A percentile compares a stretch with the other conserved stretches of the same genome.
These are phyloP conservation scores for Thalassiosira exigua DNA, from an alignment of 352 stramenopile genomes.

Conservation along the genomic window DNA sequence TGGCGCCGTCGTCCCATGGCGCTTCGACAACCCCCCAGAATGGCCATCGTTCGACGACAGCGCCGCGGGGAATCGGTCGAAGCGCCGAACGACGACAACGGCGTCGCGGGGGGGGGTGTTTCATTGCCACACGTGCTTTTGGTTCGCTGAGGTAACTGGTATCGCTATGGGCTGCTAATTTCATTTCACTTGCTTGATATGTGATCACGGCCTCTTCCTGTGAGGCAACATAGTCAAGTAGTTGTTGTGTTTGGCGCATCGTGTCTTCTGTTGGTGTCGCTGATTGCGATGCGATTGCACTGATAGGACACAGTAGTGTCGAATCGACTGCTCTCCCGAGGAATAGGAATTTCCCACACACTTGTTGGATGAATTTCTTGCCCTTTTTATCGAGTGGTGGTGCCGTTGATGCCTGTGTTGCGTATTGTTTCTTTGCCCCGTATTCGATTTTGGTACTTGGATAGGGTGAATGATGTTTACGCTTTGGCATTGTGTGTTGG, in stretches of 20 bases:
- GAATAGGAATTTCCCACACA: conserved; percentile 55
- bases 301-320: conserved; percentile 40
- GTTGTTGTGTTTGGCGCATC: conserved; percentile 16
- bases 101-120: too few relatives aligned
- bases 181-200: conserved; percentile 60
- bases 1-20: too few relatives aligned
- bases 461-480: conserved; percentile 39
- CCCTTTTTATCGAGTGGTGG: conserved; percentile 13
- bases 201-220: conserved; percentile 45
- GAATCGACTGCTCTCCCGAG: conserved; percentile 33
- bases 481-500: conserved; percentile 15
- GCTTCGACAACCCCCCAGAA: too few relatives aligned
- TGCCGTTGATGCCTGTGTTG: conserved; percentile 4
- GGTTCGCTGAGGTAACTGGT: conserved; percentile 38
- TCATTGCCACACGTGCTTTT: too few relatives aligned
- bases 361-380: conserved; percentile 53
- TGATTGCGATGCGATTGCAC: conserved; percentile 38
- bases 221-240: conserved; percentile 56
- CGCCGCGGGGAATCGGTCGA: too few relatives aligned
- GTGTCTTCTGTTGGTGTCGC: conserved; percentile 11
- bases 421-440: conserved; percentile 54
- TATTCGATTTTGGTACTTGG: conserved; percentile 29
- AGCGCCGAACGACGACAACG: too few relatives aligned
- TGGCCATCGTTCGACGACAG: too few relatives aligned
- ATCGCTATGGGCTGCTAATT: conserved; percentile 36